Conservation (phyloP, 1,284 basidiomycete genomes). For the Rhodofomes roseus region DNA sequence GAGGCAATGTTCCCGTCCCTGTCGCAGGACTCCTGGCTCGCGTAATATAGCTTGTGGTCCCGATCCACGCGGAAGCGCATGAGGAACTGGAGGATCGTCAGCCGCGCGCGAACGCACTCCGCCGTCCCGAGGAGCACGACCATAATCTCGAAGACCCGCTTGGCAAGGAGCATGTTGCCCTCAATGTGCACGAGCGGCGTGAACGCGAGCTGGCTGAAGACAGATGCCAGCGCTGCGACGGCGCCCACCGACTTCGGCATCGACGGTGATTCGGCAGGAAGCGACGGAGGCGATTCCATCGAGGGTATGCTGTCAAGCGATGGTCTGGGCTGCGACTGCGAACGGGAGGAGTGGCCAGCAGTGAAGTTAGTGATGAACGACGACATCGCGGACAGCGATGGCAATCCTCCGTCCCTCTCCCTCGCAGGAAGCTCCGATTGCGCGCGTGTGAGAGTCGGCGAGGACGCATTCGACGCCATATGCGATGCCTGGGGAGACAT, state of each 20-base stretch:
- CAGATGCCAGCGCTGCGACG: slow-evolving; percentile 56
- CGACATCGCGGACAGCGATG: slow-evolving; percentile 51
- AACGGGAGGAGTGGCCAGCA: slow-evolving; percentile 46
- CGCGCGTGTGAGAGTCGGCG: slow-evolving; percentile 52
- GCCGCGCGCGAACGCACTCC: slow-evolving; percentile 59
- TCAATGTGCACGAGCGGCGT: slow-evolving; percentile 51
- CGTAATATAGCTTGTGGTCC: slow-evolving; percentile 84
- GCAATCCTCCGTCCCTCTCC: slow-evolving; percentile 45
- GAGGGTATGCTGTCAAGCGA: slow-evolving; percentile 24
- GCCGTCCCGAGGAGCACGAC: slow-evolving; percentile 41
- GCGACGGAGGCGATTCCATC: slow-evolving; percentile 19
- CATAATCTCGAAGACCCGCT: slow-evolving; percentile 48
- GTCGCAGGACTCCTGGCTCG: slow-evolving; percentile 42
- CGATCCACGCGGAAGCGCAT: slow-evolving; percentile 89
- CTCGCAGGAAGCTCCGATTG: slow-evolving; percentile 47
- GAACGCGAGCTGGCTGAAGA: slow-evolving; percentile 70
- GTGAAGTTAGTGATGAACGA: slow-evolving; percentile 48
- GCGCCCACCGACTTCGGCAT: slow-evolving; percentile 53
- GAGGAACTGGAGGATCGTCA: slow-evolving; percentile 83
- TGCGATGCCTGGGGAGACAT: slow-evolving; percentile 22
- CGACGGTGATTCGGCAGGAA: slow-evolving; percentile 22
- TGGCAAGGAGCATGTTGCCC: slow-evolving; percentile 45
- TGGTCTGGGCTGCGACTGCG: slow-evolving; percentile 44
- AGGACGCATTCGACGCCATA: slow-evolving; percentile 35
- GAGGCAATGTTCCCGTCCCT: slow-evolving; percentile 47